Conservation (phyloP, 352 stramenopile genomes). For the Globisporangium barbulae region DNA sequence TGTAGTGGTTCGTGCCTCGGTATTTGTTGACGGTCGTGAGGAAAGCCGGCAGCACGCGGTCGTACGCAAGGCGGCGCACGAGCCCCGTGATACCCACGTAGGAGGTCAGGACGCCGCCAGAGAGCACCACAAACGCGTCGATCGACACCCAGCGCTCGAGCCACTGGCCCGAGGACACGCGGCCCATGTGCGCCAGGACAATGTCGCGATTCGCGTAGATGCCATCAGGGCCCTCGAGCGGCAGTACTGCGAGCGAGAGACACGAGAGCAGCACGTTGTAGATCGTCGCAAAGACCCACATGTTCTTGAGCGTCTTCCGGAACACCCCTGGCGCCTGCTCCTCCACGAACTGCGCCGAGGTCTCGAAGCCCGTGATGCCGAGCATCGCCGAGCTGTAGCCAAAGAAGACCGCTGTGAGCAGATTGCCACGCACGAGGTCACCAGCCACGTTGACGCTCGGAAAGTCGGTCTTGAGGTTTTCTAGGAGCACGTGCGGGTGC, state of each 20-base stretch:
- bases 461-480: conserved; percentile 70
- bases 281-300: conserved; percentile 83
- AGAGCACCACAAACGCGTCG: conserved; percentile 88
- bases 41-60: conserved; percentile 65
- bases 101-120: conserved; percentile 82
- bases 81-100: conserved; percentile 89
- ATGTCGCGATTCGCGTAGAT: conserved; percentile 71
- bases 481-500: conserved; percentile 44
- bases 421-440: conserved; percentile 33
- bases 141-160: conserved; percentile 74
- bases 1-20: conserved; percentile 83
- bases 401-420: conserved; percentile 70
- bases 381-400: conserved; percentile 86
- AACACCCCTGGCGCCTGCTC: conserved; percentile 87
- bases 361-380: conserved; percentile 91
- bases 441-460: conserved; percentile 48
- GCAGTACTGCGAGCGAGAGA: conserved; percentile 77
- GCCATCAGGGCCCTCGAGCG: conserved; percentile 44
- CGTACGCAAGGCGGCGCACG: conserved; percentile 75
- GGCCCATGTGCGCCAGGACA: conserved; percentile 76
- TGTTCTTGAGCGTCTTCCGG: conserved; percentile 69
- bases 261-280: conserved; percentile 88
- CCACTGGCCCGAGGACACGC: conserved; percentile 43
- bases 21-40: conserved; percentile 60
- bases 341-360: conserved; percentile 89